A percentile compares a stretch with the other conserved stretches of the same genome.
These are phyloP conservation scores for Ogataea populi-albae DNA, from an alignment of 805 yeast genomes.

Conservation along the genomic window DNA sequence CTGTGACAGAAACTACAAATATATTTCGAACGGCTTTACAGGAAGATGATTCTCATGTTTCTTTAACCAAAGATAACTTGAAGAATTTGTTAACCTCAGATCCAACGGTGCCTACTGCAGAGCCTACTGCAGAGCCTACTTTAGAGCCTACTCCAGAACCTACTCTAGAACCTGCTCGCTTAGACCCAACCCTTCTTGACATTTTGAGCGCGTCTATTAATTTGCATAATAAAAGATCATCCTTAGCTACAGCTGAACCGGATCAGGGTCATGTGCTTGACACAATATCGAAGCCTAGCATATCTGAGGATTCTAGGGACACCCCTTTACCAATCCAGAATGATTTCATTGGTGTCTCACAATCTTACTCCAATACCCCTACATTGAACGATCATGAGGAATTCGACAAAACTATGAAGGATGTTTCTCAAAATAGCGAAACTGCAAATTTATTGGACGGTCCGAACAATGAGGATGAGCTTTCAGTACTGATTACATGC, in stretches of 20 bases:
- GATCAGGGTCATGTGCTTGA: no score
- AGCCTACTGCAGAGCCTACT: conserved; percentile 15
- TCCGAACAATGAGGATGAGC: no score
- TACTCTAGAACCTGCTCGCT: conserved; percentile 28
- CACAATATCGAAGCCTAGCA: no score
- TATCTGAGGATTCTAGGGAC: no score
- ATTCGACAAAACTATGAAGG: not conserved
- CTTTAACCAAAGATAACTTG: no score
- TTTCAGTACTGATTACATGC: no score
- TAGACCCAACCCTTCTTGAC: conserved; percentile 20
- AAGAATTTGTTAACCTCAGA: not conserved
- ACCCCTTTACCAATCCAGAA: not conserved
- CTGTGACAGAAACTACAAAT: not conserved
- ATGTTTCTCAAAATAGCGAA: no score
- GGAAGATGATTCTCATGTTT: not conserved
- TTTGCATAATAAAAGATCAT: conserved; percentile 16
- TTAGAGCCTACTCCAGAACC: conserved; percentile 14
- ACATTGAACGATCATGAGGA: not conserved
- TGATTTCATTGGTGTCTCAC: not conserved
- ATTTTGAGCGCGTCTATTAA: conserved; percentile 20
- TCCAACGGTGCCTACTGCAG: not conserved
- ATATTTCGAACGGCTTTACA: not conserved
- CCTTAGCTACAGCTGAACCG: conserved; percentile 4
- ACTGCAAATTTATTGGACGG: no score
- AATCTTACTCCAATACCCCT: conserved; percentile 3